These are phyloP conservation scores for Galeopsis tetrahit DNA, from an alignment of 257 asterid species.

Conservation along the genomic window DNA sequence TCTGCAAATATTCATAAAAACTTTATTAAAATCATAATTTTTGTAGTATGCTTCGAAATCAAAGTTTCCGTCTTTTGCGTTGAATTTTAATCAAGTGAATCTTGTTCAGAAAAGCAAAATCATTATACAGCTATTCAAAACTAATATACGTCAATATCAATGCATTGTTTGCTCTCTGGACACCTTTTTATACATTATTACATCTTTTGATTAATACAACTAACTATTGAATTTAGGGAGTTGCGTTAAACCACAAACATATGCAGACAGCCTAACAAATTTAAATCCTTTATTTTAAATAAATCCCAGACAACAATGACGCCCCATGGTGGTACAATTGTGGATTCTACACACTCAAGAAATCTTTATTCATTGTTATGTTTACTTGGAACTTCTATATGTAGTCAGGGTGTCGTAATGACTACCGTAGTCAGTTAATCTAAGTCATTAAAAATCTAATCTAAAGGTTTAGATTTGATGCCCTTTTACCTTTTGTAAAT, in stretches of 20 bases:
- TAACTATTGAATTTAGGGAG: not conserved
- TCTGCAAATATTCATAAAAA: not conserved
- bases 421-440: too few relatives aligned
- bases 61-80: constrained; percentile 2
- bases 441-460: too few relatives aligned
- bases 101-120: constrained; percentile 5
- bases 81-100: not conserved
- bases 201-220: not conserved
- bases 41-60: not conserved
- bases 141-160: not conserved
- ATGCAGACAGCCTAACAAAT: not conserved
- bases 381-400: too few relatives aligned
- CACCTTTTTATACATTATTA: not conserved
- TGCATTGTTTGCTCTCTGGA: not conserved
- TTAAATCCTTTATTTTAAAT: too few relatives aligned
- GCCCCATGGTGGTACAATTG: too few relatives aligned
- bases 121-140: not conserved
- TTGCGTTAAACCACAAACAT: not conserved
- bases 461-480: too few relatives aligned
- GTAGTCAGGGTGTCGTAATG: too few relatives aligned
- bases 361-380: too few relatives aligned
- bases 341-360: too few relatives aligned
- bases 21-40: not conserved
- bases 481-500: too few relatives aligned
- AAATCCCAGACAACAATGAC: not conserved